Conservation (phyloP, 768 basidiomycete genomes). For the Boletus fagicola region DNA sequence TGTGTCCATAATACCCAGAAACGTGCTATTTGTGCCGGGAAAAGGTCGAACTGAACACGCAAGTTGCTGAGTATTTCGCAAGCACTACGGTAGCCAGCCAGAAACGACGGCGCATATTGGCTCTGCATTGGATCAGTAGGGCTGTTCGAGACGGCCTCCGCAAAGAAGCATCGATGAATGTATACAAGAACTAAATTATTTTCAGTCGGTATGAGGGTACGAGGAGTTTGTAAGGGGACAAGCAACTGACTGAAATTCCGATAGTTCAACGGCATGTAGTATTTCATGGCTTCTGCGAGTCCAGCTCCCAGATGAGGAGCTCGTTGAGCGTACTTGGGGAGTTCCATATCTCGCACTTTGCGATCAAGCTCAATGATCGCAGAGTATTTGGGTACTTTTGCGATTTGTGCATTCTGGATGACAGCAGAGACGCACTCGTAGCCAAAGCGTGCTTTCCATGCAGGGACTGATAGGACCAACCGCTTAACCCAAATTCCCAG, state of each 20-base stretch:
- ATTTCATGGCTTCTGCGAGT: constrained; percentile 63
- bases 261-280: constrained; percentile 76
- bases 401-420: constrained; percentile 65
- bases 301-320: constrained; percentile 47
- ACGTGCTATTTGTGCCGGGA: constrained; percentile 57
- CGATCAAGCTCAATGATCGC: constrained; percentile 63
- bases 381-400: constrained; percentile 59
- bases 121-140: constrained; percentile 68
- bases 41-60: constrained; percentile 46
- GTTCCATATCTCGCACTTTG: constrained; percentile 63
- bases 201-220: background rate
- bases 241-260: constrained; percentile 57
- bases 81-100: constrained; percentile 66
- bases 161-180: constrained; percentile 75
- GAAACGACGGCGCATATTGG: constrained; percentile 62
- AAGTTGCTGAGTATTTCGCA: constrained; percentile 54
- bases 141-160: constrained; percentile 64
- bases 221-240: background rate
- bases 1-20: constrained; percentile 78
- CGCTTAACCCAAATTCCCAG: background rate
- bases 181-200: constrained; percentile 56
- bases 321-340: constrained; percentile 61
- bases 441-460: constrained; percentile 70
- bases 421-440: constrained; percentile 65
- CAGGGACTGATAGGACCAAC: constrained; percentile 45